Percentiles rank a stretch among this genome's conserved stretches.
phyloP scores from a whole-genome alignment of 176 grass and related monocot species.

The Rhipidocladum racemiflorum region DNA sequence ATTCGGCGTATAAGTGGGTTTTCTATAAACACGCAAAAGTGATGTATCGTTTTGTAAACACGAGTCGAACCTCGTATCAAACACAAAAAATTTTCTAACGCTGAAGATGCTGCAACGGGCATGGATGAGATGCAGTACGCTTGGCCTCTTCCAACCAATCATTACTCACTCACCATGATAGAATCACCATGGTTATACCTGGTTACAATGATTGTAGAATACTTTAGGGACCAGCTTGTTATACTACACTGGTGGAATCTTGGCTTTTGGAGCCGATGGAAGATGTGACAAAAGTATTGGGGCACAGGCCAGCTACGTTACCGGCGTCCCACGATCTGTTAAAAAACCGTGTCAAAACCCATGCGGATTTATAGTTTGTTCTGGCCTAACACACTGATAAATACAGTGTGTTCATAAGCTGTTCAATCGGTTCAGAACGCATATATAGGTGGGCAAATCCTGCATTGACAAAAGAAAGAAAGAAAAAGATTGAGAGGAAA shows the following conservation, averaged over 20 bases:
- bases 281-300: constrained; percentile 17
- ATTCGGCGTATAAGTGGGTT: too few relatives aligned
- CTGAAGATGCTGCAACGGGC: not conserved
- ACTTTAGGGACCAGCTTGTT: constrained; percentile 9
- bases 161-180: constrained; percentile 19
- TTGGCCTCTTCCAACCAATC: constrained; percentile 1
- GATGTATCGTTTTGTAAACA: too few relatives aligned
- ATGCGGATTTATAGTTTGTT: not conserved
- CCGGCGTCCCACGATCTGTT: too few relatives aligned
- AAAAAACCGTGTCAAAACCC: too few relatives aligned
- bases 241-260: not conserved
- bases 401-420: not conserved
- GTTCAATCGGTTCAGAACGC: not conserved
- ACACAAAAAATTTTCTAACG: too few relatives aligned
- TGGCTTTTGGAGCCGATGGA: not conserved
- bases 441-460: not conserved
- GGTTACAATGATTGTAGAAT: not conserved
- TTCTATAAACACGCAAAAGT: too few relatives aligned
- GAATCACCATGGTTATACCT: not conserved
- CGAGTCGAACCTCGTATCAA: too few relatives aligned
- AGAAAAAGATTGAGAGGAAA: not conserved
- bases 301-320: not conserved
- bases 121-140: not conserved
- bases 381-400: not conserved
- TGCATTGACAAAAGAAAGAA: not conserved